Conservation (phyloP, 345 rosid species). For the Corymbia maculata region DNA sequence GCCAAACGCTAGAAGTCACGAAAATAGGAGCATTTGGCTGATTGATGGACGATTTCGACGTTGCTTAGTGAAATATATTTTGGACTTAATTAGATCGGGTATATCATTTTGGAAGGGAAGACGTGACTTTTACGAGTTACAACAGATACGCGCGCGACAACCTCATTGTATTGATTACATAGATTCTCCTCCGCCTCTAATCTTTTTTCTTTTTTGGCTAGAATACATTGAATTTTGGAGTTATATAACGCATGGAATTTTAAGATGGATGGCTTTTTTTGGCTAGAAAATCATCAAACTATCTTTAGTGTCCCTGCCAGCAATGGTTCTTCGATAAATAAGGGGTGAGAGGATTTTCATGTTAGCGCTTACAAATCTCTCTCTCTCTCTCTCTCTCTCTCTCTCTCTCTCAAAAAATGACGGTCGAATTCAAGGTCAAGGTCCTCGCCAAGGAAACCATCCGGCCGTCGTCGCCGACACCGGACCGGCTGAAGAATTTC, state of each 20-base stretch:
- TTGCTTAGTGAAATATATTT: background rate
- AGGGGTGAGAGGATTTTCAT: background rate
- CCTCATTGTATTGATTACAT: background rate
- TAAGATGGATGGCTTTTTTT: background rate
- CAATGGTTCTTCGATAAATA: background rate
- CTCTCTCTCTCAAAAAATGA: background rate
- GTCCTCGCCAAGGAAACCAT: background rate
- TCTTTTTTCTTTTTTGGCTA: background rate
- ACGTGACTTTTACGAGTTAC: background rate
- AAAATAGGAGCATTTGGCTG: background rate
- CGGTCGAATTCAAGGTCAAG: slow-evolving; percentile 2
- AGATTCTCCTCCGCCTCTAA: background rate
- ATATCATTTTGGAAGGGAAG: background rate
- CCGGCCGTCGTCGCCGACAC: slow-evolving; percentile 9
- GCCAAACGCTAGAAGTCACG: background rate
- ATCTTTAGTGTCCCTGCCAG: background rate
- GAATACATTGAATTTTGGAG: background rate
- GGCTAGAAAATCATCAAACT: background rate
- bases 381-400: background rate
- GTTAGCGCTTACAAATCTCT: background rate
- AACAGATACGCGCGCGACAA: background rate
- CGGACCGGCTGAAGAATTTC: background rate
- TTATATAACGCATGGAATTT: background rate
- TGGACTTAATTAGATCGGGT: background rate
- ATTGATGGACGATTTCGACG: background rate